Evolutionary conservation across 495 filamentous ascomycete species (phyloP), one percentile per base, ranked within the genome.

Genomic region (Penicillium egyptiacum): DNA sequence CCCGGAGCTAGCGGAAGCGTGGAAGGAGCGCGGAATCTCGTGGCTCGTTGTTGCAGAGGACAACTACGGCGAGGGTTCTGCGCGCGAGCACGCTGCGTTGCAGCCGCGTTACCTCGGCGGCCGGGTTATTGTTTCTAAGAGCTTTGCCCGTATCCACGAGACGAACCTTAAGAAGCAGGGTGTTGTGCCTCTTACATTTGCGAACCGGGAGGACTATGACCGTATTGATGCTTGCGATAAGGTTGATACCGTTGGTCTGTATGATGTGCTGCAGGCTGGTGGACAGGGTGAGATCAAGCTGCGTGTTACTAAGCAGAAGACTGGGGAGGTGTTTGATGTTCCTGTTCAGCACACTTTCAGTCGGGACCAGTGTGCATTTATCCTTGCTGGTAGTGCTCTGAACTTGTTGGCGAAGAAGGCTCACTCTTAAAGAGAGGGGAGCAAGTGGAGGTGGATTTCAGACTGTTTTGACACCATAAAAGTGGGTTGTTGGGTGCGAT

Each of bases 151-250:
- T 42, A 98, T 98, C 72, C 94, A 98, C 76, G 95, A 98, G 81
- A 96, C 94, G 17, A 98, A 98, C 75, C 77, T 98, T 30, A 98
- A 98, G 86, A 98, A 98, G 80, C 94, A 98, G 78, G 94, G 94
- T 56, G 88, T 98, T 16, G 91, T 97, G 20, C 94, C 94, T 0
- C 75, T 98, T 58, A 95, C 89, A 0, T 96, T 98, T 65, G 89
- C 75, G 2, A 80, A 94, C 66, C 88, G 89, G 66, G 77, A 75
- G n/a, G 95, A 98, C 69, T 98, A 98, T 68, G 90, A 92, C 58
- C 72, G 73, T 50, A 86, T 98, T 45, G 75, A 80, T 33, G 90
- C 90, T 1, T 89, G 90, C 59, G 94, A 98, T 69, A 77, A 84
- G 53, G 90, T 97, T 30, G 76, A 73, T 8, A 96, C 92, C 0